A percentile compares a stretch with the other conserved stretches of the same genome.
Conservation (phyloP, 1,284 basidiomycete species). For the Sanghuangporus sanghuang region DNA sequence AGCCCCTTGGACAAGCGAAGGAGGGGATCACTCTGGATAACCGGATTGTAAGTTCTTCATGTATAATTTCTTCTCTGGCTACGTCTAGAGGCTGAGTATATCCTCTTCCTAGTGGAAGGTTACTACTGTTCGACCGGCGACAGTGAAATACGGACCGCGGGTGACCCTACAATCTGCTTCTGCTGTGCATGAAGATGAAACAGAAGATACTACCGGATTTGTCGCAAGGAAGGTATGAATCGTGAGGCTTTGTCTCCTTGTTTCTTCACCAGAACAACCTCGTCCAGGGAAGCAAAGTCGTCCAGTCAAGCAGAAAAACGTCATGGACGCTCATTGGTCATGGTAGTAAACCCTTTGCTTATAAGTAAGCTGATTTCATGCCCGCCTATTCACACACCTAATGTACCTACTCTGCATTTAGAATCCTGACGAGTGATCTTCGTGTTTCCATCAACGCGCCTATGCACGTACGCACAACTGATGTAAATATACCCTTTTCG, state of each 20-base stretch:
- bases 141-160: constrained; percentile 2
- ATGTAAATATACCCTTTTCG: background rate
- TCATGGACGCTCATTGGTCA: constrained; percentile 11
- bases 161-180: constrained; percentile 7
- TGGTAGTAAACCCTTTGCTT: constrained; percentile 10
- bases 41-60: constrained; percentile 2
- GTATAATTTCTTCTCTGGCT: background rate
- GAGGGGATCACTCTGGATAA: background rate
- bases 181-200: background rate
- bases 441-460: constrained; percentile 15
- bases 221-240: constrained; percentile 13
- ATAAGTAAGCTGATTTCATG: background rate
- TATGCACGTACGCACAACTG: constrained; percentile 2
- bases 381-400: background rate
- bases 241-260: background rate
- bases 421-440: constrained; percentile 12
- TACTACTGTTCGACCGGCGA: constrained; percentile 2
- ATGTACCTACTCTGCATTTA: background rate
- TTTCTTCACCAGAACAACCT: too few relatives aligned
- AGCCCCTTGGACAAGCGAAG: background rate
- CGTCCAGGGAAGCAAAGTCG: constrained; percentile 8
- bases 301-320: constrained; percentile 7
- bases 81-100: background rate
- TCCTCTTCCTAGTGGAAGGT: constrained; percentile 10
- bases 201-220: constrained; percentile 1